Evolutionary conservation across 2,329 filamentous ascomycete genomes (phyloP).

Genomic region (Calycina herbarum): DNA sequence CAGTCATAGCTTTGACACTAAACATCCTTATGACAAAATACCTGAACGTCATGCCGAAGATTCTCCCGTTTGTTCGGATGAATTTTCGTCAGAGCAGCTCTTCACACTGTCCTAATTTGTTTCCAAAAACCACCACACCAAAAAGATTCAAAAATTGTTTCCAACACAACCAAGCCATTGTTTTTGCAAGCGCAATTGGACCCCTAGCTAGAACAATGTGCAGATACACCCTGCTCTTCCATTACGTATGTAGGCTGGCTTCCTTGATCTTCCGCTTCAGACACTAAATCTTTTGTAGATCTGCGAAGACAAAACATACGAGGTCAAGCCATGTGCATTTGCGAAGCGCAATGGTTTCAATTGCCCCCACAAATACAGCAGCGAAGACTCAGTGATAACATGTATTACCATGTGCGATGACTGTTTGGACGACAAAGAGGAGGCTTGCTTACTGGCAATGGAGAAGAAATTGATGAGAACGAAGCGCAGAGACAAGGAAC

Average conservation of each 20-base stretch:
- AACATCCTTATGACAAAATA: too few relatives aligned
- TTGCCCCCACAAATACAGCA: background rate
- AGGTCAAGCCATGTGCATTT: background rate
- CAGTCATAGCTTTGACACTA: background rate
- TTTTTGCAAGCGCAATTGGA: background rate
- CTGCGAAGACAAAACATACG: conserved; percentile 3
- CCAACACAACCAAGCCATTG: background rate
- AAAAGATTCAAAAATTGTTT: background rate
- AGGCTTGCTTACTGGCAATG: background rate
- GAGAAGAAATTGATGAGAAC: conserved; percentile 3
- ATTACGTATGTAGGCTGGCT: background rate
- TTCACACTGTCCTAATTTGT: background rate
- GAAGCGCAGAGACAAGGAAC: background rate
- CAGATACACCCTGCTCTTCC: background rate
- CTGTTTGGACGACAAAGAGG: background rate
- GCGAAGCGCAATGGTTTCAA: conserved; percentile 1
- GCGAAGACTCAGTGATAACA: background rate
- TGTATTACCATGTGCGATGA: background rate
- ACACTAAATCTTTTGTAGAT: background rate
- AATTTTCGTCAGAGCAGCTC: background rate
- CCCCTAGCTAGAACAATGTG: background rate
- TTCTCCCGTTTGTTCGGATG: background rate
- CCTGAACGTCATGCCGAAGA: background rate
- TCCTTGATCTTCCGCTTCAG: too few relatives aligned
- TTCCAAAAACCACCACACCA: background rate